Evolutionary conservation across 352 stramenopile species (phyloP).

Genomic region (Thraustochytrium sp.): DNA sequence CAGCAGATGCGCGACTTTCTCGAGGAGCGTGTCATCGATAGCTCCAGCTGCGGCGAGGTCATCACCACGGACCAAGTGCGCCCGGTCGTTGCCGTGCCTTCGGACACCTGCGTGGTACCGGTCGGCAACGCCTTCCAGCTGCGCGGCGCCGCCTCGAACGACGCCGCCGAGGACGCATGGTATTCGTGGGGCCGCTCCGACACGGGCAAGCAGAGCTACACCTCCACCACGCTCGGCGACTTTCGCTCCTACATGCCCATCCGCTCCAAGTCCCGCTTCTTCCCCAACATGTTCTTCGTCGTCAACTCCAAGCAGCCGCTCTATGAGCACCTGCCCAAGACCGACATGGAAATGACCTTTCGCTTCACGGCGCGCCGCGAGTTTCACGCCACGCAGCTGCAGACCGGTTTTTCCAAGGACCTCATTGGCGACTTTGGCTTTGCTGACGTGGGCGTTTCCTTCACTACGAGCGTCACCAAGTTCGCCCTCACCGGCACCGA

Average conservation of each 20-base stretch:
- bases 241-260: conserved; percentile 23
- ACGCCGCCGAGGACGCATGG: neutral
- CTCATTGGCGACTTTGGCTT: neutral
- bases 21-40: neutral
- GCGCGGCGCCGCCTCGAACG: neutral
- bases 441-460: neutral
- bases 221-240: neutral
- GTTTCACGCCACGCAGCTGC: neutral
- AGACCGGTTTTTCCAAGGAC: neutral
- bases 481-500: neutral
- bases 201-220: neutral
- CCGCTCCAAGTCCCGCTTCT: neutral
- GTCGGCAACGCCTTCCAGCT: conserved; percentile 22
- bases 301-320: neutral
- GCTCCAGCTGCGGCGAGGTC: neutral
- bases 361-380: neutral
- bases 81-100: neutral
- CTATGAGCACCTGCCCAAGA: neutral
- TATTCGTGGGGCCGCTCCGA: conserved; percentile 43
- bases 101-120: neutral
- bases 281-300: conserved; percentile 19
- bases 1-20: conserved; percentile 34
- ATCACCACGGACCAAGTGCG: neutral
- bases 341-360: conserved; percentile 8
- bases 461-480: neutral